These are phyloP conservation scores for Coemansia sp. DNA, from an alignment of 192 early-diverging fungal genomes.

Conservation along the genomic window DNA sequence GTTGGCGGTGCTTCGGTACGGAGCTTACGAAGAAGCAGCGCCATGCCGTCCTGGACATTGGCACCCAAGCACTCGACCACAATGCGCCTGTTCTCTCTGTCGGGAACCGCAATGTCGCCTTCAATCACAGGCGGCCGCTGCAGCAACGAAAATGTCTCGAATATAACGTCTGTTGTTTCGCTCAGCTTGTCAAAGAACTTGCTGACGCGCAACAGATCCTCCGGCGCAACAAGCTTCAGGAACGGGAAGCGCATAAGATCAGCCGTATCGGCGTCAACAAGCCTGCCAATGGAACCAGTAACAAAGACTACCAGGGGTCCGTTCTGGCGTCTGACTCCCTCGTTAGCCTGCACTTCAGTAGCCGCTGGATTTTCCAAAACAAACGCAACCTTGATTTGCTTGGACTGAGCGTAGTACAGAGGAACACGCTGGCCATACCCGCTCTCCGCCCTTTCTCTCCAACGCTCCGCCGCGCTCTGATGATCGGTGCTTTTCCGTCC, in stretches of 20 bases:
- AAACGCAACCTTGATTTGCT: too few species aligned
- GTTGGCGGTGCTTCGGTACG: constrained; percentile 5
- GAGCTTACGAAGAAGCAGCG: constrained; percentile 34
- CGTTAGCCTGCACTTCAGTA: background rate
- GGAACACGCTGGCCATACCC: too few species aligned
- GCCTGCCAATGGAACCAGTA: constrained; percentile 38
- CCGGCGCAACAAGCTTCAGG: constrained; percentile 39
- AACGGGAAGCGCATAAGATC: constrained; percentile 25
- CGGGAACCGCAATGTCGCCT: constrained; percentile 12
- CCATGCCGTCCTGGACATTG: constrained; percentile 45
- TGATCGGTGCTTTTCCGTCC: too few species aligned
- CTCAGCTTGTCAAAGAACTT: constrained; percentile 41
- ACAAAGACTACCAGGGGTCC: constrained; percentile 46
- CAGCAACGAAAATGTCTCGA: constrained; percentile 42
- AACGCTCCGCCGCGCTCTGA: too few species aligned
- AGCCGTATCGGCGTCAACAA: constrained; percentile 35
- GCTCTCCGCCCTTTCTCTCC: too few species aligned
- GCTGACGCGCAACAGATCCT: constrained; percentile 35
- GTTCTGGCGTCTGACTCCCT: constrained; percentile 5
- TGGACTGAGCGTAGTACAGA: too few species aligned
- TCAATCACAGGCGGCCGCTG: constrained; percentile 42
- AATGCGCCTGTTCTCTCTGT: constrained; percentile 28
- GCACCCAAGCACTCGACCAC: constrained; percentile 47
- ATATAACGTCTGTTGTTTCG: constrained; percentile 30
- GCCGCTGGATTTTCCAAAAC: constrained; percentile 40